Evolutionary conservation across 2,329 filamentous ascomycete genomes (phyloP).

Genomic region (Coniosporium tulheliwenetii): DNA sequence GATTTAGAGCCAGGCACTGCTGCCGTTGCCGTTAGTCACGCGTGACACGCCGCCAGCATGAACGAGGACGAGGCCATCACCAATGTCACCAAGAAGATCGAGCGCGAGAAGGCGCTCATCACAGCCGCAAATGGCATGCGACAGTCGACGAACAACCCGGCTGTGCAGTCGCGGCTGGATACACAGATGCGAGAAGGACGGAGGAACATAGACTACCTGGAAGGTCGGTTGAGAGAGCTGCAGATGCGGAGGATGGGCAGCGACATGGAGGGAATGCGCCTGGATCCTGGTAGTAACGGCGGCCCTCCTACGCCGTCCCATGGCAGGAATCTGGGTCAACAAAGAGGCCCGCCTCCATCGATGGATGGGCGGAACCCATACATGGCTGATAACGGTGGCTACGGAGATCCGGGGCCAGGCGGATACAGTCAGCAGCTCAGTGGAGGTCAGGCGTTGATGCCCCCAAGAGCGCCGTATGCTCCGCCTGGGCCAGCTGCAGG

Average conservation of each 20-base stretch:
- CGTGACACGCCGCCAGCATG: slow-evolving; percentile 27
- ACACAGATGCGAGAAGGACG: slow-evolving; percentile 87
- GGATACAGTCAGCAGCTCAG: slow-evolving; percentile 44
- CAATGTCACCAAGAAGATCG: slow-evolving; percentile 91
- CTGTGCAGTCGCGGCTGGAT: slow-evolving; percentile 79
- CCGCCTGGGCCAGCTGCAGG: slow-evolving; percentile 52
- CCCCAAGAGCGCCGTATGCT: slow-evolving; percentile 63
- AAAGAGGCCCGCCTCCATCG: slow-evolving; percentile 43
- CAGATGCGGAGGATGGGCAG: slow-evolving; percentile 63
- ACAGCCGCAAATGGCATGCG: slow-evolving; percentile 89
- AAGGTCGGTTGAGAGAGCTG: slow-evolving; percentile 78
- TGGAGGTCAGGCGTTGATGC: slow-evolving; percentile 60
- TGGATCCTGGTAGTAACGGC: slow-evolving; percentile 34
- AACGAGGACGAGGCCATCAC: slow-evolving; percentile 49
- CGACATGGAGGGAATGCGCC: slow-evolving; percentile 50
- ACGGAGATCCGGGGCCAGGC: slow-evolving; percentile 38
- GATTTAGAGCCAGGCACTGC: too few species aligned
- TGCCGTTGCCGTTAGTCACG: too few species aligned
- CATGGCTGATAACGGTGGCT: slow-evolving; percentile 42
- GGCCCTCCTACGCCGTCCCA: slow-evolving; percentile 15
- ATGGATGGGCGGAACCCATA: slow-evolving; percentile 48
- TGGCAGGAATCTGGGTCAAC: slow-evolving; percentile 8
- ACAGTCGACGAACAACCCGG: slow-evolving; percentile 85
- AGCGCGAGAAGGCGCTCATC: slow-evolving; percentile 91
- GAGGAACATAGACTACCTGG: slow-evolving; percentile 88